These are phyloP conservation scores for Primulina eburnea DNA, from an alignment of 257 asterid species.

Conservation along the genomic window DNA sequence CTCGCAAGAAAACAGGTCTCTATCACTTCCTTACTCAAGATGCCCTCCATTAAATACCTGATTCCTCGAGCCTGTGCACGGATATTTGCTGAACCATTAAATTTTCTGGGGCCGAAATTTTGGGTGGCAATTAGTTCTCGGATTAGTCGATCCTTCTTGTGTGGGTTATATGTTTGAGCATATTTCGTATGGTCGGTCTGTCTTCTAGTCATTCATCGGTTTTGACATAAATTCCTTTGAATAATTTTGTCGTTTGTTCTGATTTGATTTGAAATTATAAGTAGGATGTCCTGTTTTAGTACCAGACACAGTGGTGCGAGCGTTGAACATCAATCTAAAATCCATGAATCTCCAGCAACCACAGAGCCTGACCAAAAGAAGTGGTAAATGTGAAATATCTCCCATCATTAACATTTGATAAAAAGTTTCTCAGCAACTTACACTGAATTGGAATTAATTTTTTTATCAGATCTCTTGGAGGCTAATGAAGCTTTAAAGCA, in stretches of 20 bases:
- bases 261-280: background rate
- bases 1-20: conserved; percentile 55
- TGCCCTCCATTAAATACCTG: background rate
- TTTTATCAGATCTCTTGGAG: conserved; percentile 6
- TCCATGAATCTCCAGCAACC: conserved; percentile 28
- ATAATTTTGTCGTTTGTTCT: background rate
- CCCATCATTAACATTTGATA: conserved; percentile 28
- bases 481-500: conserved; percentile 13
- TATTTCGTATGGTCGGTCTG: no score
- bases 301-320: conserved; percentile 68
- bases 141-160: background rate
- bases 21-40: background rate
- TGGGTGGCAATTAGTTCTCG: no score
- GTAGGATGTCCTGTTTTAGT: conserved; percentile 55
- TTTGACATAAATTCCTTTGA: no score
- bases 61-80: background rate
- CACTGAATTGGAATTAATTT: no score
- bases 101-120: background rate
- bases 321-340: conserved; percentile 54
- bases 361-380: background rate
- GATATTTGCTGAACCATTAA: background rate
- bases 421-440: background rate
- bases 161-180: background rate
- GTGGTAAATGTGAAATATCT: conserved; percentile 17
- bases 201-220: no score